Conservation (phyloP, 305 asterid species). For the Caryopteris hybrid region DNA sequence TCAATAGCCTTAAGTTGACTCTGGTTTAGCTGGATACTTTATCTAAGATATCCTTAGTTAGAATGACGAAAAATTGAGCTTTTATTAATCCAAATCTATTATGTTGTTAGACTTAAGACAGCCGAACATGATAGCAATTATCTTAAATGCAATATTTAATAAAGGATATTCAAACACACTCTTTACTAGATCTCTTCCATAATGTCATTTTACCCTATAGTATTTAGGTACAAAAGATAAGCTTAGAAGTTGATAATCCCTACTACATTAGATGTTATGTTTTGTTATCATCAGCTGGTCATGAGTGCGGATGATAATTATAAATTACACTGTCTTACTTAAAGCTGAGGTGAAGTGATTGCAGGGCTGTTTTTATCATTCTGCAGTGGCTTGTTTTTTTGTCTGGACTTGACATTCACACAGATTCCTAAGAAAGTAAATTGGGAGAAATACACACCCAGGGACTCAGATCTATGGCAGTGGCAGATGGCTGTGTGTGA, state of each 20-base stretch:
- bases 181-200: background rate
- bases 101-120: background rate
- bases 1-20: background rate
- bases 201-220: background rate
- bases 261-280: background rate
- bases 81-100: background rate
- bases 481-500: slow-evolving; percentile 74
- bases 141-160: background rate
- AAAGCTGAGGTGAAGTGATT: slow-evolving; percentile 4
- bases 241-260: background rate
- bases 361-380: background rate
- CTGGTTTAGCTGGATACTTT: background rate
- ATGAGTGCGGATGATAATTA: background rate
- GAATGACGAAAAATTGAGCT: background rate
- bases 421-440: slow-evolving; percentile 87
- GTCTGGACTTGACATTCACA: slow-evolving; percentile 69
- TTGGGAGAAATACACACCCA: slow-evolving; percentile 71
- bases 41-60: background rate
- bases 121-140: background rate
- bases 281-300: background rate
- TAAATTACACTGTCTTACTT: background rate
- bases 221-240: background rate
- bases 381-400: slow-evolving; percentile 24
- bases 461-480: slow-evolving; percentile 61
- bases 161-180: background rate